These are phyloP conservation scores for Talaromyces borbonicus DNA, from an alignment of 495 filamentous ascomycete species.

Conservation along the genomic window DNA sequence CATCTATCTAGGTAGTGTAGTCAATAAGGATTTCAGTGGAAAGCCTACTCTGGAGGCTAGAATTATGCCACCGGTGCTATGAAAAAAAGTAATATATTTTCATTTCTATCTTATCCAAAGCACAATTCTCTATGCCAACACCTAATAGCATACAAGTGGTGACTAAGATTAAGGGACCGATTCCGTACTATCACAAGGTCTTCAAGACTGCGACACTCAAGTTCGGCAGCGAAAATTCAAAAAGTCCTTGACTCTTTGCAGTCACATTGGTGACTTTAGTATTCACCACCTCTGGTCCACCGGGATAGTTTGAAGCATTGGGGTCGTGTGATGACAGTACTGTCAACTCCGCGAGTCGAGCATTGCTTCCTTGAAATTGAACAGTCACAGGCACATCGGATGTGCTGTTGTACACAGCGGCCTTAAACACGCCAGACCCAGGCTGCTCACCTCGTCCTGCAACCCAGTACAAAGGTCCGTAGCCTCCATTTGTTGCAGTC, in stretches of 20 bases:
- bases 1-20: too few relatives aligned
- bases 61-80: too few relatives aligned
- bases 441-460: constrained; percentile 22
- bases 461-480: constrained; percentile 38
- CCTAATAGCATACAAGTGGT: too few relatives aligned
- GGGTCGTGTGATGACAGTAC: constrained; percentile 43
- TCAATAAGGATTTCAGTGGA: too few relatives aligned
- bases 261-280: constrained; percentile 17
- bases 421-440: constrained; percentile 45
- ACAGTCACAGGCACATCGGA: constrained; percentile 37
- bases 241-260: not conserved
- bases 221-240: not conserved
- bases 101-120: too few relatives aligned
- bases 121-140: too few relatives aligned
- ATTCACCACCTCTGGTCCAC: constrained; percentile 32
- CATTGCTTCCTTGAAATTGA: constrained; percentile 41
- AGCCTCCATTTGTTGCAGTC: constrained; percentile 18
- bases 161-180: too few relatives aligned
- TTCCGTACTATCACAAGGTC: not conserved
- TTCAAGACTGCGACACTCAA: not conserved
- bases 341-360: constrained; percentile 43
- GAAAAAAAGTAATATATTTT: too few relatives aligned
- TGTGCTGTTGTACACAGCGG: constrained; percentile 57
- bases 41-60: too few relatives aligned
- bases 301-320: constrained; percentile 29